A percentile compares a stretch with the other conserved stretches of the same genome.
These are phyloP conservation scores for Ogataea parapolymorpha DNA, from an alignment of 805 yeast genomes.

Conservation along the genomic window DNA sequence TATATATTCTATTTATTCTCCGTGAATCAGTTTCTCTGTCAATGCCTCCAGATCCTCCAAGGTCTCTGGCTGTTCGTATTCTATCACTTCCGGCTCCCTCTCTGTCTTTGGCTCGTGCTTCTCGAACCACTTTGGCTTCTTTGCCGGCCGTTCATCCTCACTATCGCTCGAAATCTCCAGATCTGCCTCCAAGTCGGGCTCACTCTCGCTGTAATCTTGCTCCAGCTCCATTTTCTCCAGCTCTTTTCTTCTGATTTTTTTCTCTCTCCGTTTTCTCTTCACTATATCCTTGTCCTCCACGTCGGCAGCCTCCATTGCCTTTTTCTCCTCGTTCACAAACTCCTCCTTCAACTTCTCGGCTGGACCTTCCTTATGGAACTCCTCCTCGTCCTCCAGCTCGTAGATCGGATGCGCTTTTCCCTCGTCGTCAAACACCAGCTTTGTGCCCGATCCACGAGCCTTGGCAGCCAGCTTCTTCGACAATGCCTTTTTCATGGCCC, in stretches of 20 bases:
- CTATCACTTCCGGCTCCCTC: slow-evolving; percentile 45
- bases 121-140: slow-evolving; percentile 52
- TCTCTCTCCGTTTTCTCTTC: slow-evolving; percentile 74
- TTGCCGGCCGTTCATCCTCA: slow-evolving; percentile 31
- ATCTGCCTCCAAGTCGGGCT: slow-evolving; percentile 28
- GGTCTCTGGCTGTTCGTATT: slow-evolving; percentile 84
- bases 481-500: slow-evolving; percentile 80
- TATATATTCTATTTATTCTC: slow-evolving; percentile 5
- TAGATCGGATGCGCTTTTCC: slow-evolving; percentile 90
- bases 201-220: slow-evolving; percentile 17
- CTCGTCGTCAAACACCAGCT: slow-evolving; percentile 87
- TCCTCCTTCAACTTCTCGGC: slow-evolving; percentile 64
- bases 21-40: slow-evolving; percentile 49
- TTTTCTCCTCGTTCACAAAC: slow-evolving; percentile 64
- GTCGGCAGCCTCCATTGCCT: slow-evolving; percentile 70
- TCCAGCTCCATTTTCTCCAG: slow-evolving; percentile 53
- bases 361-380: slow-evolving; percentile 65
- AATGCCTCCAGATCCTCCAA: slow-evolving; percentile 92
- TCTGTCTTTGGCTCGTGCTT: slow-evolving; percentile 31
- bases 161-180: slow-evolving; percentile 29
- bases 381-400: slow-evolving; percentile 87
- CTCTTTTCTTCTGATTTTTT: slow-evolving; percentile 86
- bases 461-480: slow-evolving; percentile 74
- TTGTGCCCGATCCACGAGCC: slow-evolving; percentile 65
- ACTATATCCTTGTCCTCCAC: slow-evolving; percentile 73